Evolutionary conservation across 768 basidiomycete species (phyloP), one percentile per base, ranked within the genome.

Genomic region (Termitomyces sp.): DNA sequence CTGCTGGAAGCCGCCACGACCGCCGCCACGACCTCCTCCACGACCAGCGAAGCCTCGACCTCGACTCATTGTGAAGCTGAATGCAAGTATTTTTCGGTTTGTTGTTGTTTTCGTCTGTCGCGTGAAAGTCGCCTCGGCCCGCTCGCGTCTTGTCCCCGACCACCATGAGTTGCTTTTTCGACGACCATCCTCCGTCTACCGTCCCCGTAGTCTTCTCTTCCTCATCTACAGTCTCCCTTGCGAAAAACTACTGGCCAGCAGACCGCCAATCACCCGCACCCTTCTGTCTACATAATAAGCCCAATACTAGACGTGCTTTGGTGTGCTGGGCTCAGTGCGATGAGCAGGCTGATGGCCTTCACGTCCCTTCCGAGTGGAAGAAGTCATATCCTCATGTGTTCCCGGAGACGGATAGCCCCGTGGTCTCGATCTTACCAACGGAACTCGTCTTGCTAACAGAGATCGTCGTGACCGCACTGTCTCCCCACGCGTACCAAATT

Each of bases 1-100:
- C 56, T 85, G 86, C 59, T 82, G 78, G 60, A 83, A 87, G 42
- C 87, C 86, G 38, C 88, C 86, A 10, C 89, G 76, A n/a, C 83
- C 82, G 7, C 78, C 80, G 25, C 87, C 86, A 27, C 87, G 78
- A 50, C 75, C 84, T 76, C 81, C 78, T 43, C 84, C 76, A 64
- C 86, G 75, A 56, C 54, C 54, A 20, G 77, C 69, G 64, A 75
- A 80, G 56, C 82, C 82, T 75, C 85, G 46, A 52, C 61, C 59
- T 54, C 58, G 53, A 52, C 52, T 60, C 61, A 60, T 60, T 9
- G 36, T 41, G 50, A 31, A 23, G 29, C 23, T n/a, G 35, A 22
- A 50, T 40, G 6, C 40, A 42, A 52, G 41, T 50, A 56, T 42
- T 58, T 56, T 59, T 56, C 20, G 52, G 38, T 62, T 62, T 56